Evolutionary conservation across 2,329 filamentous ascomycete genomes (phyloP), one percentile per base, ranked within the genome.

Genomic region (Botrytis deweyae): DNA sequence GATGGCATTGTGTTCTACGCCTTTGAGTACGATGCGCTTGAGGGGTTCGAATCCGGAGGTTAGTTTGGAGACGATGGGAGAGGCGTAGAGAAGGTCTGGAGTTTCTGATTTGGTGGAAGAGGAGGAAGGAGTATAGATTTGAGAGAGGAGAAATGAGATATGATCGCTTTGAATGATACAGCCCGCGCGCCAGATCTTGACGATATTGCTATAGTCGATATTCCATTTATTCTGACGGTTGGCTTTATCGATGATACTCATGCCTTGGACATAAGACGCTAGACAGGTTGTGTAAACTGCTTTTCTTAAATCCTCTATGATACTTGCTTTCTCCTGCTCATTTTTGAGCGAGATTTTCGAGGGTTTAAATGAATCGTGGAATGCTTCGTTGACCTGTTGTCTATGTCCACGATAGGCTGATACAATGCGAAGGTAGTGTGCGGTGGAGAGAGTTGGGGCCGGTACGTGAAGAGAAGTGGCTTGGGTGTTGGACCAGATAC

Each of bases 111-210:
- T 44, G 38, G 38, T 29, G 38, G 36, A 4, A 12, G 67, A 86
- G 16, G 91, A 84, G 74, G 83, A 25, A 25, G 58, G 5, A 25
- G 58, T 20, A 5, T 61, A 86, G 66, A 87, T 82, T 0, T 82
- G 81, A 9, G 85, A 83, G 3, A 93, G 84, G 44, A 93, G 80
- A 69, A 90, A 86, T 4, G 87, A 86, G 74, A 93, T 90, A 76
- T 88, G 85, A 76, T 92, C 90, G 1, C 88, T 87, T 78, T 90
- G 88, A 79, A 93, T 93, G 80, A 93, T 93, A 81, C 91, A 93
- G 12, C 91, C 91, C 0, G 86, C 88, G 3, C 89, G 87, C 91
- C 91, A 93, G 76, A 93, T 89, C 78, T 88, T 84, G 65, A 89
- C 82, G 18, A 4, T 89, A 83, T 42, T 84, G 83, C 22, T 79